These are phyloP conservation scores for Aspergillus campestris DNA, from an alignment of 495 filamentous ascomycete species.

Conservation along the genomic window DNA sequence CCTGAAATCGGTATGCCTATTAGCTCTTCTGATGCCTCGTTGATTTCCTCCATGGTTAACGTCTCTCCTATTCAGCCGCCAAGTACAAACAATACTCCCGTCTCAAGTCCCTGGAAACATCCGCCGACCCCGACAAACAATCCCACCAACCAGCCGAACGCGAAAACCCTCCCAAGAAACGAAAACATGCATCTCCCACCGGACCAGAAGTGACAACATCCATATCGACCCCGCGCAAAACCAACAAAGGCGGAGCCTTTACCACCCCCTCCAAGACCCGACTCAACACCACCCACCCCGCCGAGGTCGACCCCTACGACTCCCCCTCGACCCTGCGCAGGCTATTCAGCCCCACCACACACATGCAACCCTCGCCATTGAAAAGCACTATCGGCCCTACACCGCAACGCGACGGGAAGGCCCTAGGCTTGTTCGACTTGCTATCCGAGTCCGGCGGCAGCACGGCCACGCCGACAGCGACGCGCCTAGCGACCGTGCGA, in stretches of 20 bases:
- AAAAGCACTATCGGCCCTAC: constrained; percentile 66
- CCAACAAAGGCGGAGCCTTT: constrained; percentile 24
- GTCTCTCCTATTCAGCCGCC: constrained; percentile 42
- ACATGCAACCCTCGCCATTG: constrained; percentile 25
- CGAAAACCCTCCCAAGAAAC: constrained; percentile 28
- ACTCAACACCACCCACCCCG: constrained; percentile 29
- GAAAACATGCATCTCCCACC: constrained; percentile 29
- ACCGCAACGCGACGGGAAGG: constrained; percentile 79
- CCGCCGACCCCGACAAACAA: constrained; percentile 20
- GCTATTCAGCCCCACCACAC: constrained; percentile 52
- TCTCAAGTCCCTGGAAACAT: constrained; percentile 49
- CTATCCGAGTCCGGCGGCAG: constrained; percentile 52
- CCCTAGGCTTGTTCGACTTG: constrained; percentile 87
- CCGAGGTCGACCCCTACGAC: constrained; percentile 45
- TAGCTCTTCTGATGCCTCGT: not conserved
- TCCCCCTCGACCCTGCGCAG: constrained; percentile 50
- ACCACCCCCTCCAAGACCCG: constrained; percentile 41
- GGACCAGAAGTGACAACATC: constrained; percentile 13
- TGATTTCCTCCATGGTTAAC: not conserved
- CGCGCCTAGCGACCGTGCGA: constrained; percentile 20
- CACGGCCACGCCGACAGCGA: constrained; percentile 32
- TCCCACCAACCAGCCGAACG: constrained; percentile 9
- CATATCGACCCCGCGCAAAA: constrained; percentile 24
- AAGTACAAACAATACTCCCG: constrained; percentile 91
- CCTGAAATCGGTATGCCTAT: constrained; percentile 60